Evolutionary conservation across 2,329 filamentous ascomycete species (phyloP), one percentile per base, ranked within the genome.

Genomic region (Ophiostoma sp.): DNA sequence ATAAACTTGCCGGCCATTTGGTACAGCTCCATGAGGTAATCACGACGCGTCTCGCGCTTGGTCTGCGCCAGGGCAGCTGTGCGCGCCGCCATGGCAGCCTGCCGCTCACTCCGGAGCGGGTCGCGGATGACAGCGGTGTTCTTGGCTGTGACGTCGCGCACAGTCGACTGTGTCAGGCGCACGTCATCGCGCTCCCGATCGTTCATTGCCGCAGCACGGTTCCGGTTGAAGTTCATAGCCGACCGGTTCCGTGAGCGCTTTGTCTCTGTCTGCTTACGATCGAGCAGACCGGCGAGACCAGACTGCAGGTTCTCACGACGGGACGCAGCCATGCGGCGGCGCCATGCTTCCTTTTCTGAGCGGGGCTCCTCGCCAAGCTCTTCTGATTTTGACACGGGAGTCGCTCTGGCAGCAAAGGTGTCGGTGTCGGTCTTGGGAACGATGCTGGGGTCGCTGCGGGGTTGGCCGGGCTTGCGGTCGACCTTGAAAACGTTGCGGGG

Each of bases 1-100:
- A 99, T 97, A 79, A 98, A 99, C 52, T 86, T 82, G 40, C 90
- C 86, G 5, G 95, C 93, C 73, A 93, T 90, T 80, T 95, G 90
- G 79, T 99, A 99, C 12, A 99, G 84, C 69, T 91, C 88, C 78
- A 97, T 92, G 42, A 99, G 80, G 16, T 89, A 85, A 72, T 94
- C 87, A 70, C 85, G 83, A 66, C 90, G 85, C 67, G 83, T 82
- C 69, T 87, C 83, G 60, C 82, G 81, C 75, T 87, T 87, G 67
- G 80, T 77, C 9, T 78, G 79, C 44, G 81, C 77, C 58, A 83
- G 77, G 14, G 80, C 78, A 14, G 77, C 77, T 14, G 81, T 80
- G 62, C 78, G 79, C 49, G 70, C 74, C 4, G 75, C 77, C 65
- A 81, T 81, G 64, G 75, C 78, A 41, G 80, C 77, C n/a, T 84